Percentiles rank a stretch among this genome's conserved stretches.
phyloP scores from a whole-genome alignment of 495 filamentous ascomycete species.

The Neurospora cerealis region DNA sequence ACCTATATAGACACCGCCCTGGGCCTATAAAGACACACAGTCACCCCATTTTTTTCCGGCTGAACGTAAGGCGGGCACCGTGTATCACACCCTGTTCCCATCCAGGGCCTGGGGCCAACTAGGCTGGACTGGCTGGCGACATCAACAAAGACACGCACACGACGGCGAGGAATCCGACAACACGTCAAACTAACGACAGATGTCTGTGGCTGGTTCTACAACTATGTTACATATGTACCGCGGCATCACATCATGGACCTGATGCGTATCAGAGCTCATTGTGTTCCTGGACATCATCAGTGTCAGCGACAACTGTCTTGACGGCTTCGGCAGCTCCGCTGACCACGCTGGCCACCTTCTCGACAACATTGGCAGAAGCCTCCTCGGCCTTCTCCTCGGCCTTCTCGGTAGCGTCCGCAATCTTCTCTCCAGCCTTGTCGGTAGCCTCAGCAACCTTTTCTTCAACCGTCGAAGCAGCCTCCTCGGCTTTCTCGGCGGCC shows the following conservation, averaged over 20 bases:
- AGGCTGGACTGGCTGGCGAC: not conserved
- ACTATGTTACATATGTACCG: not conserved
- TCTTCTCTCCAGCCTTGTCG: conserved; percentile 8
- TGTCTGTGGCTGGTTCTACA: not conserved
- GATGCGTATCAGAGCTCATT: conserved; percentile 35
- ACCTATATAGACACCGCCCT: not conserved
- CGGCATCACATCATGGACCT: not conserved
- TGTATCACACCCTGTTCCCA: not conserved
- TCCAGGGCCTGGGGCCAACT: not conserved
- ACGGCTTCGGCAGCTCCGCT: conserved; percentile 35
- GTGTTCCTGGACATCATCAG: conserved; percentile 42
- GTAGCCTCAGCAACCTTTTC: conserved; percentile 21
- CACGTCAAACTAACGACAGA: not conserved
- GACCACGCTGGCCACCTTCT: conserved; percentile 33
- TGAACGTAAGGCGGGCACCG: not conserved
- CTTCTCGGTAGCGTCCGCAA: conserved; percentile 31
- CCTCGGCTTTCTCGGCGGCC: conserved; percentile 16
- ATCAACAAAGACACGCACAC: not conserved
- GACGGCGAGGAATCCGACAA: not conserved
- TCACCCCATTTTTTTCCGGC: not conserved
- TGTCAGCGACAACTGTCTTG: conserved; percentile 35
- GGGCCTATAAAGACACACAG: not conserved
- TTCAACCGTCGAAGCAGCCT: conserved; percentile 7
- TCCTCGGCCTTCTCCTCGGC: conserved; percentile 29
- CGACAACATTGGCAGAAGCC: conserved; percentile 28